phyloP scores from a whole-genome alignment of 2,329 filamentous ascomycete species.

The Paracamarosporium sp. region DNA sequence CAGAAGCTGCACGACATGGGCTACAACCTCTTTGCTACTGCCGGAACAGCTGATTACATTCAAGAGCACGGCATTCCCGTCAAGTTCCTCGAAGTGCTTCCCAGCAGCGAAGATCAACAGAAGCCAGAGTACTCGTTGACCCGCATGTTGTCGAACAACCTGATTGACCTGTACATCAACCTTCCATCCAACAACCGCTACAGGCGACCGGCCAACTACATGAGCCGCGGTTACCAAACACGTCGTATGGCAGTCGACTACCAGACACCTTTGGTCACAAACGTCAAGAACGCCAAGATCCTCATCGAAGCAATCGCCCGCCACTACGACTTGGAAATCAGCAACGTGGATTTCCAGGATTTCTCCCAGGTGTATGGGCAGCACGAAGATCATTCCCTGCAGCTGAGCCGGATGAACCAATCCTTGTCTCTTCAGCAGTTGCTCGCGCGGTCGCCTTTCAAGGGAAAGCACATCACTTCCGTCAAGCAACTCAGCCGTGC shows the following conservation, averaged over 20 bases:
- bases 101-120: conserved; percentile 70
- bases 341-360: conserved; percentile 87
- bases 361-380: conserved; percentile 60
- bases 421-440: conserved; percentile 71
- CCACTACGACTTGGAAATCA: conserved; percentile 83
- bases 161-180: conserved; percentile 99
- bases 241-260: conserved; percentile 98
- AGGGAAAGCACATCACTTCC: conserved; percentile 86
- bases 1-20: conserved; percentile 88
- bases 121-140: conserved; percentile 97
- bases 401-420: conserved; percentile 62
- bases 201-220: conserved; percentile 94
- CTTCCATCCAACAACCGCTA: conserved; percentile 98
- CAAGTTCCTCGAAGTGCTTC: conserved; percentile 88
- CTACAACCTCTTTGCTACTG: conserved; percentile 94
- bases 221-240: conserved; percentile 96
- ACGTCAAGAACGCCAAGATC: conserved; percentile 99
- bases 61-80: conserved; percentile 91
- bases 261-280: conserved; percentile 95
- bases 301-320: conserved; percentile 92
- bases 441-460: conserved; percentile 83
- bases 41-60: conserved; percentile 95
- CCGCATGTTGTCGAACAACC: conserved; percentile 95
- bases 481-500: conserved; percentile 88
- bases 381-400: conserved; percentile 35